Evolutionary conservation across 495 filamentous ascomycete genomes (phyloP).

Genomic region (Emericellopsis terricola): DNA sequence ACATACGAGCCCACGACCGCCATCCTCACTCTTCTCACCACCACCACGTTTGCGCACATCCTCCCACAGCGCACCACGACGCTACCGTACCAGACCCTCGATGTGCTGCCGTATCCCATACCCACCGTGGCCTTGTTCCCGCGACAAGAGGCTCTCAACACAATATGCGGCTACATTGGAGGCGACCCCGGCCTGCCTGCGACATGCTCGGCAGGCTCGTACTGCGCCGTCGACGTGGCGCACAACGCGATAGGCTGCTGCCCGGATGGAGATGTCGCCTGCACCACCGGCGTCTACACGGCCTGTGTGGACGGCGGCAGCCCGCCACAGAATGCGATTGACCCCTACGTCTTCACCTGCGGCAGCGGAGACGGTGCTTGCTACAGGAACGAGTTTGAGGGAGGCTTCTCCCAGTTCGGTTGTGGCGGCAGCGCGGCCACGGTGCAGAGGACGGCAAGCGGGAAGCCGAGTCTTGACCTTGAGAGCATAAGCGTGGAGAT

Average conservation of each 20-base stretch:
- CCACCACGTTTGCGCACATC: conserved; percentile 16
- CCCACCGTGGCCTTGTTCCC: conserved; percentile 18
- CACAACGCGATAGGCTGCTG: conserved; percentile 29
- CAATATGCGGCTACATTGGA: conserved; percentile 28
- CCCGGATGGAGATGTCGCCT: conserved; percentile 23
- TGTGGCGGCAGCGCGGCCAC: conserved; percentile 25
- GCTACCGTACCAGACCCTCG: conserved; percentile 17
- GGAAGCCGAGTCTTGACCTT: conserved; percentile 9
- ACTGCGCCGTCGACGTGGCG: conserved; percentile 26
- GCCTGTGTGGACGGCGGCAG: conserved; percentile 28
- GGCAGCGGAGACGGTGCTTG: conserved; percentile 20
- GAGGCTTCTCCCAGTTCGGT: conserved; percentile 29
- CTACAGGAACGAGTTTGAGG: conserved; percentile 26
- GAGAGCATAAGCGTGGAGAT: conserved; percentile 11
- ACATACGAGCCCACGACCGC: conserved; percentile 13
- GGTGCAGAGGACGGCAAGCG: conserved; percentile 14
- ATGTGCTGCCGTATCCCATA: conserved; percentile 27
- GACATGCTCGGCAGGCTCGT: conserved; percentile 28
- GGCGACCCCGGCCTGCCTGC: conserved; percentile 23
- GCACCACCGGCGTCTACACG: conserved; percentile 28
- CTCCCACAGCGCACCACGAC: conserved; percentile 21
- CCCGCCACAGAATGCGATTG: conserved; percentile 24
- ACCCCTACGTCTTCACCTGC: conserved; percentile 31
- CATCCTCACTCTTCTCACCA: conserved; percentile 18
- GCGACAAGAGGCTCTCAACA: conserved; percentile 17